Conservation (phyloP, 441 rosid genomes). For the Lepidium campestre region DNA sequence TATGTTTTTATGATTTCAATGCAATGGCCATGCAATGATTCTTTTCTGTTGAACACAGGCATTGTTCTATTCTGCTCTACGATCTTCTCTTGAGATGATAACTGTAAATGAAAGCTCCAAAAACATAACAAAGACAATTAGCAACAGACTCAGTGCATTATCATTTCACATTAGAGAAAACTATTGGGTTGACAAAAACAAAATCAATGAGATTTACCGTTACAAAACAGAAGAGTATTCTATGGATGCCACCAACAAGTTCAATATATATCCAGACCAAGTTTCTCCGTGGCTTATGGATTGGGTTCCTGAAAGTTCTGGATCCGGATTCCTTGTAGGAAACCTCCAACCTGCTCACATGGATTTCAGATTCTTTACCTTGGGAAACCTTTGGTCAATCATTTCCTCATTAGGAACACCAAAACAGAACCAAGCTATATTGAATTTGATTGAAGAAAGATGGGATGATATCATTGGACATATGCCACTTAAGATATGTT, state of each 20-base stretch:
- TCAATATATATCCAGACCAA: slow-evolving; percentile 94
- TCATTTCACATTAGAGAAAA: slow-evolving; percentile 92
- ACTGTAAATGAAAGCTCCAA: slow-evolving; percentile 63
- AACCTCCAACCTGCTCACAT: slow-evolving; percentile 96
- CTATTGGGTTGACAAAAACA: slow-evolving; percentile 84
- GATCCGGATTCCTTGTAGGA: slow-evolving; percentile 78
- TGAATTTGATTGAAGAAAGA: slow-evolving; percentile 70
- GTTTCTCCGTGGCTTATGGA: slow-evolving; percentile 89
- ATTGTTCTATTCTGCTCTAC: slow-evolving; percentile 75
- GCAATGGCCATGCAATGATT: not conserved
- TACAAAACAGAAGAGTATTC: slow-evolving; percentile 95
- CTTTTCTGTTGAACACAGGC: slow-evolving; percentile 41
- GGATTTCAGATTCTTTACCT: slow-evolving; percentile 96
- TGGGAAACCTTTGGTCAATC: slow-evolving; percentile 87
- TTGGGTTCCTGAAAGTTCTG: slow-evolving; percentile 89
- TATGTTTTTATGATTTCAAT: not conserved
- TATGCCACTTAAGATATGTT: slow-evolving; percentile 93
- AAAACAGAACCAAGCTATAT: slow-evolving; percentile 70
- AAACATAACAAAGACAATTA: slow-evolving; percentile 69
- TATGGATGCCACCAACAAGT: slow-evolving; percentile 77
- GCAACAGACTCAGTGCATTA: slow-evolving; percentile 82
- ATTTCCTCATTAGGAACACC: slow-evolving; percentile 80
- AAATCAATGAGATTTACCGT: slow-evolving; percentile 88
- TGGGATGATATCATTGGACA: slow-evolving; percentile 81
- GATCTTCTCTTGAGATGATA: slow-evolving; percentile 87